Conservation (phyloP, 495 filamentous ascomycete species). For the Neurospora discreta region DNA sequence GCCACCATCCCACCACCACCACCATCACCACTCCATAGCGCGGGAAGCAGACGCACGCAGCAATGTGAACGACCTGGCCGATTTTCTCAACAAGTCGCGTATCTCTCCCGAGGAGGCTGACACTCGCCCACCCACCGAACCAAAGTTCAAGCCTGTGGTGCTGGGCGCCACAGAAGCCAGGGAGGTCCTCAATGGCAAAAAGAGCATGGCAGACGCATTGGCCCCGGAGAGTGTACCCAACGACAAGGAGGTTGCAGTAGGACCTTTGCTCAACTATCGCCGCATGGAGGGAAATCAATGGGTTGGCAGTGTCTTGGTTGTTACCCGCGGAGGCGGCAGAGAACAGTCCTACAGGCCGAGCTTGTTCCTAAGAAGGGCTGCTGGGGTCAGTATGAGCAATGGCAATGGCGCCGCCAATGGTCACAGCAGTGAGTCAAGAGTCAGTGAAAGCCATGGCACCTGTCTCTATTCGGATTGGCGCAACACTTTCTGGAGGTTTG, state of each 20-base stretch:
- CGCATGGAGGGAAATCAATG: constrained; percentile 66
- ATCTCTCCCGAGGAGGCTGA: constrained; percentile 23
- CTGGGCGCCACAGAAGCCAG: constrained; percentile 24
- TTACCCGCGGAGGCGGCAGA: constrained; percentile 54
- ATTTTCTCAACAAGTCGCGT: constrained; percentile 38
- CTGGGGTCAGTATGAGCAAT: constrained; percentile 1
- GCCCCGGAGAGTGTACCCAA: constrained; percentile 12
- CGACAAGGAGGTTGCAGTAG: constrained; percentile 57
- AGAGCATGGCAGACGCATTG: constrained; percentile 1
- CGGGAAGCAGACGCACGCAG: constrained; percentile 29
- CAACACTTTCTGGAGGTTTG: constrained; percentile 77
- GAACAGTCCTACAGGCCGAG: constrained; percentile 21
- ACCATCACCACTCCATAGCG: constrained; percentile 15
- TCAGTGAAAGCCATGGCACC: constrained; percentile 26
- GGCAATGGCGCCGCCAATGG: constrained; percentile 7
- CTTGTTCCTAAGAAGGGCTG: constrained; percentile 20
- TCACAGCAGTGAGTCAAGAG: neutral
- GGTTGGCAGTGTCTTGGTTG: constrained; percentile 76
- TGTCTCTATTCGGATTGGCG: constrained; percentile 70
- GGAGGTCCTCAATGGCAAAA: neutral
- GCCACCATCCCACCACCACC: constrained; percentile 16
- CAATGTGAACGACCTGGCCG: constrained; percentile 33
- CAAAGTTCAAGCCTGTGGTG: constrained; percentile 31
- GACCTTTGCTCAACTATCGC: constrained; percentile 75
- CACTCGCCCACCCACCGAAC: neutral